Conservation (phyloP, 805 yeast species). For the Danielia reshetovae region DNA sequence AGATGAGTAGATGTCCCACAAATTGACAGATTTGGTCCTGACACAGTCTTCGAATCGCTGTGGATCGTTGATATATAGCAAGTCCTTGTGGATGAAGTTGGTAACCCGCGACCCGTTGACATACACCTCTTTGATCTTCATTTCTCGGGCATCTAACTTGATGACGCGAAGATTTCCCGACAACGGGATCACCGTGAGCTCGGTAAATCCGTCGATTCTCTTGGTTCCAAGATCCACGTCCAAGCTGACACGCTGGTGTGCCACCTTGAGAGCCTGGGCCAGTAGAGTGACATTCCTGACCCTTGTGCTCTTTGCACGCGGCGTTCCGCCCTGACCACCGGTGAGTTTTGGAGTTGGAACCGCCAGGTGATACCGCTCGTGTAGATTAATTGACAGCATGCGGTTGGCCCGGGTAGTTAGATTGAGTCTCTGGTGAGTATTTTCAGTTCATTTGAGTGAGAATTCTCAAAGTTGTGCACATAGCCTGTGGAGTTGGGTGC, state of each 20-base stretch:
- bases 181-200: conserved; percentile 73
- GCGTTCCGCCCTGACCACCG: conserved; percentile 11
- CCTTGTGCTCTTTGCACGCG: conserved; percentile 8
- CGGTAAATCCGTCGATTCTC: conserved; percentile 68
- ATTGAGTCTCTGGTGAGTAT: neutral
- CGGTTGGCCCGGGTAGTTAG: neutral
- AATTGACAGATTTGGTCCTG: conserved; percentile 20
- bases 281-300: conserved; percentile 16
- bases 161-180: conserved; percentile 54
- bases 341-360: conserved; percentile 14
- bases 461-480: neutral
- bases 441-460: neutral
- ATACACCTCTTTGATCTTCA: conserved; percentile 57
- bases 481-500: too few species aligned
- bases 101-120: conserved; percentile 57
- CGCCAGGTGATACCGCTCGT: conserved; percentile 11
- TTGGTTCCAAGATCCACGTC: conserved; percentile 73
- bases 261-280: conserved; percentile 59
- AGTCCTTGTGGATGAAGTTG: conserved; percentile 54
- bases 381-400: conserved; percentile 10
- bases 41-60: conserved; percentile 25
- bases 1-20: conserved; percentile 42
- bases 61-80: conserved; percentile 38
- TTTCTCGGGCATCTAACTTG: conserved; percentile 76
- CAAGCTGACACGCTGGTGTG: conserved; percentile 77